These are phyloP conservation scores for Alternaria dauci DNA, from an alignment of 2,329 filamentous ascomycete species.

Conservation along the genomic window DNA sequence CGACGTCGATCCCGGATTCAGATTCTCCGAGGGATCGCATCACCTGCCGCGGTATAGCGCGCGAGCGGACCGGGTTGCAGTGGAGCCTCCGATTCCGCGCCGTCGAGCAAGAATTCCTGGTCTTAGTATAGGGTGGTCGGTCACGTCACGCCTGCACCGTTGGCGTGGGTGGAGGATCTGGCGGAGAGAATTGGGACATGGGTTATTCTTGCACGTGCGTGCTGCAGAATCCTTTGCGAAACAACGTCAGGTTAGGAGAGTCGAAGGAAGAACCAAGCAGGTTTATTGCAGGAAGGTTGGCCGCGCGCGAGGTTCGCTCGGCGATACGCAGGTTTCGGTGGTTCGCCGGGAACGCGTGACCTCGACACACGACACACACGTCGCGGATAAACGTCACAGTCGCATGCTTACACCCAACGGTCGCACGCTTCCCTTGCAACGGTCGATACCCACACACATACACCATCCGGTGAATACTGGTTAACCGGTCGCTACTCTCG, in stretches of 20 bases:
- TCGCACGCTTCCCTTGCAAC: neutral
- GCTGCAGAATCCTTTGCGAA: neutral
- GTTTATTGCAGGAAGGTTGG: slow-evolving; percentile 2
- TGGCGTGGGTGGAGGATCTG: slow-evolving; percentile 1
- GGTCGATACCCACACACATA: neutral
- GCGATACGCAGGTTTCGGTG: slow-evolving; percentile 5
- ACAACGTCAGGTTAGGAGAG: neutral
- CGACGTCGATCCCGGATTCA: slow-evolving; percentile 24
- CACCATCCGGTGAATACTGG: slow-evolving; percentile 8
- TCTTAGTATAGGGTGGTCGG: slow-evolving; percentile 13
- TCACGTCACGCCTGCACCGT: slow-evolving; percentile 8
- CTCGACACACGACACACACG: slow-evolving; percentile 2
- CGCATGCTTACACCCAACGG: neutral
- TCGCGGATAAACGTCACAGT: neutral
- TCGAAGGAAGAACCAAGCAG: neutral
- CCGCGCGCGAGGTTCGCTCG: neutral
- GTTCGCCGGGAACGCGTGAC: slow-evolving; percentile 5
- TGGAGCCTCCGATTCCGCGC: slow-evolving; percentile 9
- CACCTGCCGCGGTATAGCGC: slow-evolving; percentile 20
- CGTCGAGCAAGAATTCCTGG: slow-evolving; percentile 12
- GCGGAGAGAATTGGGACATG: neutral
- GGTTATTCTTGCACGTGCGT: neutral
- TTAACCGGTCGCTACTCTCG: neutral
- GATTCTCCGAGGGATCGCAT: slow-evolving; percentile 28
- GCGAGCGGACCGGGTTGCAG: slow-evolving; percentile 7